Base-by-base conservation (phyloP, 2,329 filamentous ascomycete species). In the Pezicula carpinea region DNA sequence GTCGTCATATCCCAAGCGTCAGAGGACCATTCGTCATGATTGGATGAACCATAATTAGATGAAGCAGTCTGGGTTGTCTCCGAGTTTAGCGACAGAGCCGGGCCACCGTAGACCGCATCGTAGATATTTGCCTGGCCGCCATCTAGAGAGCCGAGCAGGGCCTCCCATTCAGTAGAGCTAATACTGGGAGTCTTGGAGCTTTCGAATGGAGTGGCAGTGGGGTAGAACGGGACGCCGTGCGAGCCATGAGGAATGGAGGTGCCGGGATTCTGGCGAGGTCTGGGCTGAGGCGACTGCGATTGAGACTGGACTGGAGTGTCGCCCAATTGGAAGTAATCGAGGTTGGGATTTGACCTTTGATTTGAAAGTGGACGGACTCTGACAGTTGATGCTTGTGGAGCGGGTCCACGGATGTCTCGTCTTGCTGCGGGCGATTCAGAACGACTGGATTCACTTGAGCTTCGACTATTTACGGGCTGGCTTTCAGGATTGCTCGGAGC, bases 51-150 rank as follows among this genome's bases (percentile, higher is more conserved):
- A 15, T 44, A 53, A 7, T 61, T 53, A 15, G 53, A 21, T 10
- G 38, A 15, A 23, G 38, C 13, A 7, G 29, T 23, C 6, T 39
- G 32, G 17, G 29, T 19, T 22, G 18, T 42, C 10, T 22, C n/a
- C 35, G 36, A 35, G 8, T 38, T 19, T 11, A 61, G 39, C 18
- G 49, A 54, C 3, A 58, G 51, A 71, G 66, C 39, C 72, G 73
- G 75, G 0, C 85, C 85, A 32, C 86, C 87, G 56, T 90, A 90
- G 46, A 89, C 89, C 34, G 83, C 84, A 60, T 89, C 85, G 65
- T 89, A 93, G n/a, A 95, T 85, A 60, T 92, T 95, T 45, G 83
- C 80, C 54, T 85, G 78, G 1, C 88, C 88, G 31, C 83, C 83
- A 57, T 95, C 89, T 64, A 95, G 82, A 18, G 84, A 85, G 4